Evolutionary conservation across 1,139 yeast genomes (phyloP).

Genomic region (Candida pseudoviswanathii): DNA sequence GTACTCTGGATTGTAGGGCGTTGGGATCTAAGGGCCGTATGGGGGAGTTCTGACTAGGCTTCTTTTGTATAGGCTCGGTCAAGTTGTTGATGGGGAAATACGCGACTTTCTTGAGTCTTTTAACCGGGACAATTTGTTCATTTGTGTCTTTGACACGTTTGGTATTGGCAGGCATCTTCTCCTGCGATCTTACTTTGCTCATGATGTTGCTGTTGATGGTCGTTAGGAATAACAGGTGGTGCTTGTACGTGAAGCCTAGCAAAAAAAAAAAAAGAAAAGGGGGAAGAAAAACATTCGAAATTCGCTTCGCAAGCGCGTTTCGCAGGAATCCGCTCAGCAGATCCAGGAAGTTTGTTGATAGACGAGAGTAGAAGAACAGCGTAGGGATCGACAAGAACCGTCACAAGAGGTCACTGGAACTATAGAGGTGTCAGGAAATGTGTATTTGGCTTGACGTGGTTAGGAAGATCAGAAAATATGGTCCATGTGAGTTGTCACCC

Average conservation of each 20-base stretch:
- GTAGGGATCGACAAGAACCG: too few relatives aligned
- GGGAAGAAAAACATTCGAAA: too few relatives aligned
- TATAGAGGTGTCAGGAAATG: too few relatives aligned
- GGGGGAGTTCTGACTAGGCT: background rate
- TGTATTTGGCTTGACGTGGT: too few relatives aligned
- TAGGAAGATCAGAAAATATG: too few relatives aligned
- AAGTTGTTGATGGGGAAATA: constrained; percentile 40
- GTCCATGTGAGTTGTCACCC: too few relatives aligned
- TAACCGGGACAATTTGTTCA: constrained; percentile 16
- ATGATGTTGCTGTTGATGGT: background rate
- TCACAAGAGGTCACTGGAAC: too few relatives aligned
- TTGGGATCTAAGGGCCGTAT: constrained; percentile 12
- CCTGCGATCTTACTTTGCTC: background rate
- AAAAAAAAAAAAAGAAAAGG: background rate
- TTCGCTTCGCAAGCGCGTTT: too few relatives aligned
- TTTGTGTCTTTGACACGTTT: background rate
- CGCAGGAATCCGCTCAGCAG: too few relatives aligned
- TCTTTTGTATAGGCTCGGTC: constrained; percentile 1
- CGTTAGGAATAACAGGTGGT: background rate
- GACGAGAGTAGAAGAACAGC: too few relatives aligned
- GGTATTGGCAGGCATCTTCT: background rate
- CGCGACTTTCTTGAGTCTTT: constrained; percentile 31
- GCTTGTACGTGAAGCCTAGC: background rate
- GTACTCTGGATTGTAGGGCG: constrained; percentile 6
- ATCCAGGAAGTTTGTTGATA: too few relatives aligned